Percentiles rank a stretch among this genome's conserved stretches.
Evolutionary conservation across 2,329 filamentous ascomycete genomes (phyloP).

Genomic region (Incumbomyces lentus): DNA sequence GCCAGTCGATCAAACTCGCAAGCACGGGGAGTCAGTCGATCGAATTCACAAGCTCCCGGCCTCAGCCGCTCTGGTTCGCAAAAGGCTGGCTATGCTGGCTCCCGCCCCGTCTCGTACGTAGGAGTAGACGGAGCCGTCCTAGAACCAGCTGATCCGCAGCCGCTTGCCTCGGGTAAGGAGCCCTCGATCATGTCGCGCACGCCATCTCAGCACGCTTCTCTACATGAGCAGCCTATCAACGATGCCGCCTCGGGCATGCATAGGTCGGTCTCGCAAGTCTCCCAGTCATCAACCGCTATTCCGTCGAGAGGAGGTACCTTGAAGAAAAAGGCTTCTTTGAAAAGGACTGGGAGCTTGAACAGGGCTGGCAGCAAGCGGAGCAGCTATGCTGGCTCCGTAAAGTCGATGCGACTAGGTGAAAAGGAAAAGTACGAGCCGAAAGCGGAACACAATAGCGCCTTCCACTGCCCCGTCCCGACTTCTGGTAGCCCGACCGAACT

Average conservation of each 20-base stretch:
- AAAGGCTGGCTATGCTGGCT: slow-evolving; percentile 11
- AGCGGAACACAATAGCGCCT: slow-evolving; percentile 69
- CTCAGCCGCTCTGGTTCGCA: slow-evolving; percentile 9
- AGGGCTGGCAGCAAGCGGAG: slow-evolving; percentile 72
- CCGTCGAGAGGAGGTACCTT: slow-evolving; percentile 58
- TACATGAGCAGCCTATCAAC: background rate
- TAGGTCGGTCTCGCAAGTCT: slow-evolving; percentile 33
- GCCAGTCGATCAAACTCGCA: too few species aligned
- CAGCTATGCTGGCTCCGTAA: slow-evolving; percentile 75
- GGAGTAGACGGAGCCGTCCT: slow-evolving; percentile 23
- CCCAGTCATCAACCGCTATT: slow-evolving; percentile 29
- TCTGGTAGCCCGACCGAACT: slow-evolving; percentile 78
- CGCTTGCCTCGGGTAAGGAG: slow-evolving; percentile 24
- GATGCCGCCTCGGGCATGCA: slow-evolving; percentile 23
- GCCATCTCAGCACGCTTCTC: slow-evolving; percentile 18
- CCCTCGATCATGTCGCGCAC: slow-evolving; percentile 26
- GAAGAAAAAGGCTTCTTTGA: slow-evolving; percentile 77
- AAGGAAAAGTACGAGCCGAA: slow-evolving; percentile 48
- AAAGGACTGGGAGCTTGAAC: slow-evolving; percentile 61
- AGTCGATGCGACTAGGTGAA: slow-evolving; percentile 64
- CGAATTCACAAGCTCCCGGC: background rate
- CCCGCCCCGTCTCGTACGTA: slow-evolving; percentile 32
- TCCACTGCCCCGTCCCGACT: slow-evolving; percentile 82
- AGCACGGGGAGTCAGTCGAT: too few species aligned
- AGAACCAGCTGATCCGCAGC: slow-evolving; percentile 27